A percentile compares a stretch with the other conserved stretches of the same genome.
These are phyloP conservation scores for Chaetomium fimeti DNA, from an alignment of 495 filamentous ascomycete genomes.

Conservation along the genomic window DNA sequence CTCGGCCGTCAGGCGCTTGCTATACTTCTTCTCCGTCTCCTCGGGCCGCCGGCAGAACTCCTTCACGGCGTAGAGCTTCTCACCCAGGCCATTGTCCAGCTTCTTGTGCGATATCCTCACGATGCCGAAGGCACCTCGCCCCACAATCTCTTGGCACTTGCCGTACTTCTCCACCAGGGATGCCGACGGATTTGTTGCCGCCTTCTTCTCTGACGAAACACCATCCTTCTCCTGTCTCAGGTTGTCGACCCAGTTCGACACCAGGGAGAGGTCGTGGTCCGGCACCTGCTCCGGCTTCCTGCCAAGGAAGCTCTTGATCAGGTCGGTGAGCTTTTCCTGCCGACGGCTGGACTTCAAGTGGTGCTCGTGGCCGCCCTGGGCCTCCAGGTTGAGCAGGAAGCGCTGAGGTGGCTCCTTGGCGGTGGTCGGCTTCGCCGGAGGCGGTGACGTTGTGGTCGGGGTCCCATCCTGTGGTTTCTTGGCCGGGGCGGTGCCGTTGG, in stretches of 20 bases:
- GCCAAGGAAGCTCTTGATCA: constrained; percentile 80
- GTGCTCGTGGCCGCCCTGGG: constrained; percentile 72
- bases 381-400: constrained; percentile 43
- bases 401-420: constrained; percentile 41
- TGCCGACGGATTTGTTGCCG: constrained; percentile 70
- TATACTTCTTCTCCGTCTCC: constrained; percentile 93
- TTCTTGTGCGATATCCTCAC: constrained; percentile 98
- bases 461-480: constrained; percentile 9
- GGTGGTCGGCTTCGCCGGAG: constrained; percentile 28
- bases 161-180: constrained; percentile 95
- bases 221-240: constrained; percentile 83
- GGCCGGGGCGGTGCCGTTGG: constrained; percentile 23
- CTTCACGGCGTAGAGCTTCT: constrained; percentile 96
- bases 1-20: constrained; percentile 96
- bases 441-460: constrained; percentile 21
- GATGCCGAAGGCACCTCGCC: constrained; percentile 96
- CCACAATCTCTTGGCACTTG: constrained; percentile 96
- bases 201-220: constrained; percentile 66
- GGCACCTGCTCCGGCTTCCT: constrained; percentile 70
- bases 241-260: constrained; percentile 95
- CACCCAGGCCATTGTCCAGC: constrained; percentile 73
- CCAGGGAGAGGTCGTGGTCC: constrained; percentile 84
- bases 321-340: constrained; percentile 92
- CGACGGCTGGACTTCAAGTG: constrained; percentile 80
- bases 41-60: constrained; percentile 93